Conservation (phyloP, 1,139 yeast species). For the Eremothecium cymbalariae region DNA sequence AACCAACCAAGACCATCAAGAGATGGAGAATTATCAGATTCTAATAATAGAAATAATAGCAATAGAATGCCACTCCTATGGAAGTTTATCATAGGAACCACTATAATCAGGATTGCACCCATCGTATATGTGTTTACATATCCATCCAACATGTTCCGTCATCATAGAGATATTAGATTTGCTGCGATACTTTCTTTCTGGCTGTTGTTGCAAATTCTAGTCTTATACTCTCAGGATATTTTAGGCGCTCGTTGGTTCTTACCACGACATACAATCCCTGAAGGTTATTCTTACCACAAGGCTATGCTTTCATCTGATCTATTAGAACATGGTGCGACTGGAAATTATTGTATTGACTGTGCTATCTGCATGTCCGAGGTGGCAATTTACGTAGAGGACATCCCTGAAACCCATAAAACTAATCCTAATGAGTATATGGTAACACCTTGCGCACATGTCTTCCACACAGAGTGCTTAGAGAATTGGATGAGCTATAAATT, state of each 20-base stretch:
- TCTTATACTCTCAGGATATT: constrained; percentile 53
- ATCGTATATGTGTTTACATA: constrained; percentile 46
- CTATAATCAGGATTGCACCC: constrained; percentile 56
- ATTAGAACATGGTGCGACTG: constrained; percentile 27
- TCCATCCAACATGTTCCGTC: constrained; percentile 46
- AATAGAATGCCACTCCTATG: constrained; percentile 26
- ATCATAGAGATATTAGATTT: constrained; percentile 47
- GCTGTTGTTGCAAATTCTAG: constrained; percentile 47
- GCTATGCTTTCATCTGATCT: constrained; percentile 21
- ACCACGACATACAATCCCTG: constrained; percentile 64
- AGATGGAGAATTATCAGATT: constrained; percentile 7
- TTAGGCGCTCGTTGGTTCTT: constrained; percentile 81
- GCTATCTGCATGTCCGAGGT: constrained; percentile 83
- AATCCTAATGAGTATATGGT: constrained; percentile 55
- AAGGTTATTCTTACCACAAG: constrained; percentile 60
- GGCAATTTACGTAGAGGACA: constrained; percentile 33
- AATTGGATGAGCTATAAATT: constrained; percentile 89
- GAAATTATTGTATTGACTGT: constrained; percentile 45
- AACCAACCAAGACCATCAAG: constrained; percentile 20
- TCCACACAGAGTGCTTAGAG: constrained; percentile 80
- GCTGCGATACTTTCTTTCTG: constrained; percentile 42
- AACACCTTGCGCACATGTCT: constrained; percentile 86
- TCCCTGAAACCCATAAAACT: constrained; percentile 25
- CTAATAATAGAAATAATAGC: constrained; percentile 17
- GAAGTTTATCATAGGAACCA: constrained; percentile 58